These are phyloP conservation scores for Kwoniella sp. DNA, from an alignment of 768 basidiomycete species.

Conservation along the genomic window DNA sequence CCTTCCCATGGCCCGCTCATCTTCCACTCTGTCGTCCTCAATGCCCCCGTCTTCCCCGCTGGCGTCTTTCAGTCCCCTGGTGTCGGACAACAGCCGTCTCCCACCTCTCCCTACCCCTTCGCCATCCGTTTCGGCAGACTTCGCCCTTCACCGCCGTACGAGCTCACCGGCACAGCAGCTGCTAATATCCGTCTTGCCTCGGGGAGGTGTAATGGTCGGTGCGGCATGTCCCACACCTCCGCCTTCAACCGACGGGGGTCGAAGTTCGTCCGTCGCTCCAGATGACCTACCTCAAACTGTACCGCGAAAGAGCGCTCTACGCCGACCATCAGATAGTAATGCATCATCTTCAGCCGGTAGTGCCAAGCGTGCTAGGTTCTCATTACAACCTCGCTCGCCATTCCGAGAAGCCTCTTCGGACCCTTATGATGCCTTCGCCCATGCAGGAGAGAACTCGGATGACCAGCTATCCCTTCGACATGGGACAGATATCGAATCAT, in stretches of 20 bases:
- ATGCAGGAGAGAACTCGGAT: background rate
- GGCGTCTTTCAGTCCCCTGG: background rate
- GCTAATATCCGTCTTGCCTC: background rate
- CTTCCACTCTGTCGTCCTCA: conserved; percentile 7
- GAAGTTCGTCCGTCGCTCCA: conserved; percentile 19
- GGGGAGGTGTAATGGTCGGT: background rate
- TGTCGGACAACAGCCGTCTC: background rate
- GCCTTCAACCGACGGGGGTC: conserved; percentile 18
- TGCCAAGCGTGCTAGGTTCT: conserved; percentile 36
- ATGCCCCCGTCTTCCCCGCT: conserved; percentile 28
- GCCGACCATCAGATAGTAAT: conserved; percentile 17
- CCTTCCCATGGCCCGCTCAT: conserved; percentile 5
- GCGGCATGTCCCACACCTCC: conserved; percentile 18
- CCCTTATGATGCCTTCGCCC: conserved; percentile 2
- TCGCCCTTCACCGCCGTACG: background rate
- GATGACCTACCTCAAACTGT: conserved; percentile 8
- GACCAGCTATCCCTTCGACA: background rate
- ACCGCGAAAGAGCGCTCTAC: conserved; percentile 25
- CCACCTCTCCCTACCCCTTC: conserved; percentile 25
- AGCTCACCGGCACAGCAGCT: background rate
- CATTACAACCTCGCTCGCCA: conserved; percentile 29
- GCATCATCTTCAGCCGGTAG: conserved; percentile 9
- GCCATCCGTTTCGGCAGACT: conserved; percentile 12
- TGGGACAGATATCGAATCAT: background rate
- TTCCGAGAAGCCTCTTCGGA: conserved; percentile 16